Evolutionary conservation across 2,329 filamentous ascomycete species (phyloP), one percentile per base, ranked within the genome.

Genomic region (Cercospora canescens): DNA sequence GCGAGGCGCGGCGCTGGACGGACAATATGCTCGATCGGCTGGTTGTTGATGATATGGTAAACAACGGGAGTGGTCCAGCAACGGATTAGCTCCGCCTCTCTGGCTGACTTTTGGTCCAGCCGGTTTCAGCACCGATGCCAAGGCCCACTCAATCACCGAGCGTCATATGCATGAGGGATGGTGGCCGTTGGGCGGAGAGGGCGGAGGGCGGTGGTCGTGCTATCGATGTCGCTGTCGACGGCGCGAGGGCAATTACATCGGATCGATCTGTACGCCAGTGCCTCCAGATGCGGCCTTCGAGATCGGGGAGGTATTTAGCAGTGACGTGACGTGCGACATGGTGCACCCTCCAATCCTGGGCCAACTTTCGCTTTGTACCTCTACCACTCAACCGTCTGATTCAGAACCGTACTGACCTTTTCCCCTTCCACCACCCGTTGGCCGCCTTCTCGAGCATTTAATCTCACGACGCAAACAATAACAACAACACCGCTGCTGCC

Each of bases 401-500:
- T 35, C 52, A 56, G 18, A 35, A 18, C 52, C 28, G 28, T 24
- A 28, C 21, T 18, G 21, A 34, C 52, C 52, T 28, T 35, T 35
- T 32, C 52, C 32, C n/a, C 52, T 56, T 56, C 30, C 52, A 56
- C 52, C 28, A 18, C 52, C 52, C 28, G 32, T 35, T 35, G 30
- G 28, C 52, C 52, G 24, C 12, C 45, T 30, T 52, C 24, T 52
- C 26, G 45, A 7, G 24, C 45, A 30, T 26, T 26, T 52, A 58
- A 55, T 63, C 37, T 45, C 61, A 41, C 50, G 24, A 24, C 34
- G 24, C 62, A 63, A 50, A 60, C 34, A 41, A 8, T n/a, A n/a
- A n/a, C 39, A 18, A 7, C 18, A 34, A 66, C 54, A 56, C 14
- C 45, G 32, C 37, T 48, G 32, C 52, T 28, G 12, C 54, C 64